These are phyloP conservation scores for Cicer yamashitae DNA, from an alignment of 306 rosid genomes.

Conservation along the genomic window DNA sequence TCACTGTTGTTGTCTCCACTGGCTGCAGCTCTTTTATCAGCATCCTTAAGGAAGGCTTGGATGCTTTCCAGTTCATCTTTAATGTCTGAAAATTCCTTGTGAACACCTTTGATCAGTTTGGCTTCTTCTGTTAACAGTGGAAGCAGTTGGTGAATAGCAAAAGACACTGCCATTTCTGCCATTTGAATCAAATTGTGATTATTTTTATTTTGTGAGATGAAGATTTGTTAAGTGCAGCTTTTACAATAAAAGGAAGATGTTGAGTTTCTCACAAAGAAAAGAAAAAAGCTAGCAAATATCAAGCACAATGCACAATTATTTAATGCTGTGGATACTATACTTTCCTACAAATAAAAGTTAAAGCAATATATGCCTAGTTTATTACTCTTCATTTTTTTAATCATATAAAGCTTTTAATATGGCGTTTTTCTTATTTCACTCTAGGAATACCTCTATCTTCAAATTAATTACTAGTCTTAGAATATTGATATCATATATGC, in stretches of 20 bases:
- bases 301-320: no score
- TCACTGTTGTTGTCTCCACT: background rate
- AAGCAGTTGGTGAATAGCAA: background rate
- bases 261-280: no score
- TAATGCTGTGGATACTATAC: background rate
- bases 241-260: no score
- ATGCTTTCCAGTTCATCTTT: conserved; percentile 14
- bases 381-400: no score
- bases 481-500: no score
- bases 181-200: background rate
- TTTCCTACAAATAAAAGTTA: background rate
- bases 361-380: background rate
- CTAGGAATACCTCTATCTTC: no score
- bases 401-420: no score
- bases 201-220: no score
- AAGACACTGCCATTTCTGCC: conserved; percentile 3
- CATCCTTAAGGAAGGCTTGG: background rate
- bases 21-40: conserved; percentile 10
- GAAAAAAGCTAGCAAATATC: no score
- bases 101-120: background rate
- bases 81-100: background rate
- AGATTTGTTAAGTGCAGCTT: no score
- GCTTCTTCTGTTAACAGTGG: background rate
- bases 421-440: no score
- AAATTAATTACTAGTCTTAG: no score